These are phyloP conservation scores for Vigna radiata DNA, from an alignment of 306 rosid genomes.

Conservation along the genomic window DNA sequence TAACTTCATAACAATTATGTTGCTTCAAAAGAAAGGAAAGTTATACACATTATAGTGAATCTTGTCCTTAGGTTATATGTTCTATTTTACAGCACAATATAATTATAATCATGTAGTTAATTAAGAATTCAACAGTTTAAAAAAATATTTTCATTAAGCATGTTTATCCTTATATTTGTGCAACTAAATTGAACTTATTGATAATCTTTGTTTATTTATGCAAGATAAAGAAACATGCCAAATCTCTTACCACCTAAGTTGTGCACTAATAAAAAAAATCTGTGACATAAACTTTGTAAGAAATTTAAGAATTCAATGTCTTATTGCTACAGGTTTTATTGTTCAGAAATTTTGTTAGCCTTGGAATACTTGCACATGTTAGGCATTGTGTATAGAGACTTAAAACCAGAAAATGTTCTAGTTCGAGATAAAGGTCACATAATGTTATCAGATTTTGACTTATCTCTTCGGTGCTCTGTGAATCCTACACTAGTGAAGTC, in stretches of 20 bases:
- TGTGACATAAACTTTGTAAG: not conserved
- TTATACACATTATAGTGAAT: not conserved
- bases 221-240: not conserved
- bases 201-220: not conserved
- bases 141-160: not conserved
- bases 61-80: not conserved
- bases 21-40: constrained; percentile 9
- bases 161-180: not conserved
- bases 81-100: not conserved
- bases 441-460: constrained; percentile 90
- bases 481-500: constrained; percentile 84
- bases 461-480: constrained; percentile 86
- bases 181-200: not conserved
- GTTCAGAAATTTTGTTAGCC: constrained; percentile 83
- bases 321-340: constrained; percentile 67
- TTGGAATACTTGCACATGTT: constrained; percentile 93
- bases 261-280: not conserved
- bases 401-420: constrained; percentile 85
- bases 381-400: constrained; percentile 87
- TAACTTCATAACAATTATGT: not conserved
- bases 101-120: not conserved
- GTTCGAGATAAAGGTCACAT: constrained; percentile 90
- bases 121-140: not conserved
- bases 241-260: not conserved
- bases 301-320: constrained; percentile 22